Evolutionary conservation across 352 stramenopile genomes (phyloP).

Genomic region (Phytophthora hibernalis): DNA sequence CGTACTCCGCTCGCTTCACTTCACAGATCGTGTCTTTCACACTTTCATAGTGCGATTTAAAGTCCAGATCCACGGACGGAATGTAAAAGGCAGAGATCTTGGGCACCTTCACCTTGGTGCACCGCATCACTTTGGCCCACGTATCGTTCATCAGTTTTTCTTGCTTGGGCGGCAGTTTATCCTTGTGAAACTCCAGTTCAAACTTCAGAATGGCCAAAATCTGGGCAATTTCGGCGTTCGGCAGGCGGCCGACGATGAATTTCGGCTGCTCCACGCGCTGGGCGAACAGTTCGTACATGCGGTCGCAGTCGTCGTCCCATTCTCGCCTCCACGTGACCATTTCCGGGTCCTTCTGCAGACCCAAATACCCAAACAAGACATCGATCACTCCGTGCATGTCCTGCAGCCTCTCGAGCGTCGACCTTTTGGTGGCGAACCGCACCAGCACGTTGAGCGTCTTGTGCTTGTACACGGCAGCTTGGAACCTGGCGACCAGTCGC

Average conservation of each 20-base stretch:
- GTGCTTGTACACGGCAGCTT: slow-evolving; percentile 20
- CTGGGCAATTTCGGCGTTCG: slow-evolving; percentile 17
- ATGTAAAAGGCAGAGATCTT: slow-evolving; percentile 40
- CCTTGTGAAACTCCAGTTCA: slow-evolving; percentile 28
- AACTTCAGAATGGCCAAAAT: slow-evolving; percentile 34
- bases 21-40: slow-evolving; percentile 15
- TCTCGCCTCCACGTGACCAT: slow-evolving; percentile 15
- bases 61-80: slow-evolving; percentile 29
- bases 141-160: slow-evolving; percentile 12
- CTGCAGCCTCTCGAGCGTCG: slow-evolving; percentile 15
- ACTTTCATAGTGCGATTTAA: not conserved
- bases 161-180: slow-evolving; percentile 20
- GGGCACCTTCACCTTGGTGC: slow-evolving; percentile 27
- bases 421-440: slow-evolving; percentile 28
- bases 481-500: slow-evolving; percentile 18
- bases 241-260: not conserved
- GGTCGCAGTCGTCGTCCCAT: slow-evolving; percentile 12
- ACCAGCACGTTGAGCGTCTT: slow-evolving; percentile 22
- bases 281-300: slow-evolving; percentile 16
- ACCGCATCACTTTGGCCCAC: slow-evolving; percentile 13
- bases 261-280: slow-evolving; percentile 9
- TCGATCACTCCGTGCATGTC: slow-evolving; percentile 15
- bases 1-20: slow-evolving; percentile 22
- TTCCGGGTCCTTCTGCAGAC: slow-evolving; percentile 1
- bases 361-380: slow-evolving; percentile 8